Percentiles rank a stretch among this genome's conserved stretches.
Conservation (phyloP, 495 filamentous ascomycete species). For the Aspergillus homomorphus region DNA sequence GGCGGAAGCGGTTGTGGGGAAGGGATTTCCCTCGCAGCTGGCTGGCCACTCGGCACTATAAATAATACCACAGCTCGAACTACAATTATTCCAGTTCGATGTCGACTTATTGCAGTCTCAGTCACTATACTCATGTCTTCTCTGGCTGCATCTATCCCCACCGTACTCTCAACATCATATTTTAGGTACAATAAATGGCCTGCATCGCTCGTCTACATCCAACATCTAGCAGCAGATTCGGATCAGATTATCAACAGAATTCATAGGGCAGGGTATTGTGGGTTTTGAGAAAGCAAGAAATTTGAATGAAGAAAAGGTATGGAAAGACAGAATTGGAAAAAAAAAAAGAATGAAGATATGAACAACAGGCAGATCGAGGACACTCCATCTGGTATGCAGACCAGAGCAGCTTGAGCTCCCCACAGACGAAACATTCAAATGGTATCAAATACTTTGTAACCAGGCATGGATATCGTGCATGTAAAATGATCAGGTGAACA, state of each 20-base stretch:
- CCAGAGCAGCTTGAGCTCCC: neutral
- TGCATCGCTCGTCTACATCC: neutral
- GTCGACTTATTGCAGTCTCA: too few species aligned
- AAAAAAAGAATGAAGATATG: slow-evolving; percentile 14
- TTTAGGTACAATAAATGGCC: neutral
- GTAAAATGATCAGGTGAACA: neutral
- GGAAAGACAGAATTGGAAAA: slow-evolving; percentile 12
- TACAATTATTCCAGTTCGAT: too few species aligned
- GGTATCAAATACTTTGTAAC: neutral
- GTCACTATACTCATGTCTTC: neutral
- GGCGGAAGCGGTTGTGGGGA: neutral
- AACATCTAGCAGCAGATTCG: neutral
- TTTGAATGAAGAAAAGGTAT: slow-evolving; percentile 8
- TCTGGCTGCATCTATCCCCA: neutral
- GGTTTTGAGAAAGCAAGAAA: neutral
- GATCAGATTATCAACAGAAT: neutral
- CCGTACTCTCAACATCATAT: neutral
- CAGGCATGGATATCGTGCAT: neutral
- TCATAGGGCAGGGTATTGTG: neutral
- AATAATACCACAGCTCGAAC: too few species aligned
- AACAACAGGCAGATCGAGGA: slow-evolving; percentile 3
- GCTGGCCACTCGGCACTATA: too few species aligned
- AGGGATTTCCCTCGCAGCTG: too few species aligned
- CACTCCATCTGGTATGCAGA: neutral
- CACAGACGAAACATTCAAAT: neutral